Base-by-base conservation (phyloP, 306 rosid genomes). In the Dalbergia oliveri region DNA sequence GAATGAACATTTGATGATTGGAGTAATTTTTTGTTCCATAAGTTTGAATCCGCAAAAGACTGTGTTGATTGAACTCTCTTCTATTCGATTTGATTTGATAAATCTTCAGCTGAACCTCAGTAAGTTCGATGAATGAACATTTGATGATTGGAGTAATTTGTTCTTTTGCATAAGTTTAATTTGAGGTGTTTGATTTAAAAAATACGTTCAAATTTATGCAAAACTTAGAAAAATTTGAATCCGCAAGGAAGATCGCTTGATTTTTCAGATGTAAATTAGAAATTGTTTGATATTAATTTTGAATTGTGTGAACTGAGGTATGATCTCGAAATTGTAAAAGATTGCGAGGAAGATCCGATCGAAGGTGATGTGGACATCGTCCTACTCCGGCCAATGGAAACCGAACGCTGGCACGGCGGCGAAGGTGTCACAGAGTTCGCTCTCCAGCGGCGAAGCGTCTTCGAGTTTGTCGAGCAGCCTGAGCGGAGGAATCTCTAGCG, bases 261-360 rank as follows among this genome's bases (percentile, higher is more conserved):
- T 19, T 35, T 26, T 63, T 31, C 43, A 16, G 21, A 61, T 71
- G 33, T 45, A 12, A 34, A 8, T 14, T 61, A 11, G 11, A 21
- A 61, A 8, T 12, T 76, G 60, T 54, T 16, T 54, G 26, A 54
- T n/a, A 54, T 66, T 53, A 37, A 11, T 43, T 71, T 66, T 6
- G 50, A 35, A 63, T 79, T 67, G 57, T 61, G 31, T 33, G 54
- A 37, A 51, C 79, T 49, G 70, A 79, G 58, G 16, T 50, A 66
- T 26, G 31, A 60, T 37, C 54, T 58, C 51, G 45, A 34, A 26
- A 64, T 72, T 83, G 47, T 69, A 5, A 64, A 75, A 94, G 99
- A 88, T 89, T 78, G 85, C 72, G 21, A 87, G 95, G 80, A 95
- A 72, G 88, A 84, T 81, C 21, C 88, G 95, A 21, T 86, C 99